Base-by-base conservation (phyloP, 2,329 filamentous ascomycete species). In the Aspergillus thermomutatus region DNA sequence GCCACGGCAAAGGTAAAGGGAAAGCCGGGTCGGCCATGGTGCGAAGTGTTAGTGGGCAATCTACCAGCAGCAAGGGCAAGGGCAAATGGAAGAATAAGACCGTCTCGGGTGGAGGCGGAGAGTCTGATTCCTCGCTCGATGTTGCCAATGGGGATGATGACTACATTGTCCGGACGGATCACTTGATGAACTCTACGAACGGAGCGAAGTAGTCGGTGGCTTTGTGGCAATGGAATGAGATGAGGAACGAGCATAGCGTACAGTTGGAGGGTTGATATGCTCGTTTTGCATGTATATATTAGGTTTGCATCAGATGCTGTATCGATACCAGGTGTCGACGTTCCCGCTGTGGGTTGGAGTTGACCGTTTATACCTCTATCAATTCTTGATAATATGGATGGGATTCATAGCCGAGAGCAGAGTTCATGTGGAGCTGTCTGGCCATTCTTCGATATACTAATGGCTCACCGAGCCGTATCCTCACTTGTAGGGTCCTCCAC, bases 91-190 rank as follows among this genome's bases (percentile, higher is more conserved):
- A 60, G 50, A 57, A 47, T 23, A 48, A 23, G 45, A 59, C 31
- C 57, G 57, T 34, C 53, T 55, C 17, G 57, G 57, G 11, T 66
- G 68, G 50, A 73, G 79, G 57, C 72, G 71, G 21, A 79, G 69
- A 72, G 49, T 69, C 68, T 1, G 71, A 74, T 64, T 70, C 66
- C 19, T 71, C 70, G 3, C 46, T 68, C 17, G 66, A 71, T 43
- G 66, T 62, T 2, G 67, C 64, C 31, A 69, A 66, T 37, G 69
- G 69, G 3, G 70, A 74, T 41, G 72, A 75, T 55, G 73, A 76
- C 37, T 75, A 76, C 57, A 61, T 75, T 47, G 64, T 76, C 25
- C 66, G 67, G n/a, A 76, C 73, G 2, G 72, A 75, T 47, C 72
- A 75, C 61, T 55, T 75, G 23, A 57, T 61, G 43, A 17, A 46